Base-by-base conservation (phyloP, 768 basidiomycete species). In the Russula olivacea region DNA sequence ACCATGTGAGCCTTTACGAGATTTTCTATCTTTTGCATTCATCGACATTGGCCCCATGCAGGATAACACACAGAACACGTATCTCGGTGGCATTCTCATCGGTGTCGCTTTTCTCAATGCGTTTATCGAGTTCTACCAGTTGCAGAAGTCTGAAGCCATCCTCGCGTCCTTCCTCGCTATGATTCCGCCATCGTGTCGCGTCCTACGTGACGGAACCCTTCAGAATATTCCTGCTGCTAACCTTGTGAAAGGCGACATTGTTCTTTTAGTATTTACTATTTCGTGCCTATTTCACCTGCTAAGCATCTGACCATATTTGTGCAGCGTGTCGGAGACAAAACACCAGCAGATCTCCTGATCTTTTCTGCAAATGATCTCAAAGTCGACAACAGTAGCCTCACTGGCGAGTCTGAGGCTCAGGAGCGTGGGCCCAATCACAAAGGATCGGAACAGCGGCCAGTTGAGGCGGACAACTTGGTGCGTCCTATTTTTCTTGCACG, bases 121-220 rank as follows among this genome's bases (percentile, higher is more conserved):
- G 7, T 80, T 80, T 65, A 86, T 88, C 70, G 86, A 88, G 71
- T 88, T 84, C 71, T 79, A 76, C 69, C 86, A 88, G 75, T 79
- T 87, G 34, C 86, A 88, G 73, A 88, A 87, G 69, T 86, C 85
- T 10, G 86, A 87, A 70, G 84, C 85, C 43, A 88, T 88, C 67
- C 76, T 88, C 4, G 85, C 85, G 4, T 85, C 83, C 2, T 88
- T 88, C 75, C 75, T 88, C 38, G 86, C 86, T 11, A 83, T 88
- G 84, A 88, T 88, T 55, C 86, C 86, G 17, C 86, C 86, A 0
- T 78, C 83, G 9, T 87, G 84, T 69, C 83, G 79, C 47, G 84
- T 84, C 30, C 74, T 88, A 56, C 81, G 86, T 48, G 82, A 83
- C 61, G 80, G 81, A 0, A 75, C 79, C 2, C 79, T 88, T 58